Base-by-base conservation (phyloP, 1,284 basidiomycete genomes). In the Ustilago tritici region DNA sequence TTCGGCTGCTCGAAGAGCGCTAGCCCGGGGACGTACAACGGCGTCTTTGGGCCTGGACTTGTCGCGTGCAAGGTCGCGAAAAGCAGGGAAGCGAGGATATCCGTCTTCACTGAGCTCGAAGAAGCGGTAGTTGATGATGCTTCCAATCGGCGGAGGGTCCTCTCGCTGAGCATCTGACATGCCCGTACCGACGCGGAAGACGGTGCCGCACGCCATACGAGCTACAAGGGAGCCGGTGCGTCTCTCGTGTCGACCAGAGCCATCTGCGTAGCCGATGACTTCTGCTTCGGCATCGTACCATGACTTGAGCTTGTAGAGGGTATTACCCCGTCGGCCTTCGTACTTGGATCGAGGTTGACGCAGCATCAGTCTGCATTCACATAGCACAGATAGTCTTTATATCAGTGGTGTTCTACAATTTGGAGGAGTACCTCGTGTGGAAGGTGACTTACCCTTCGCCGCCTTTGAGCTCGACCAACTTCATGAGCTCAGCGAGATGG, bases 231-330 rank as follows among this genome's bases (percentile, higher is more conserved):
- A 88, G 15, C 91, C 91, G 1, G 88, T 89, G 28, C 87, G 85
- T 12, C 89, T 90, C 49, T 87, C 86, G 79, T 91, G 87, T 75
- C 88, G 89, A 8, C 90, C 90, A 28, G 90, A 90, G 9, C 91
- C 91, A 14, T 88, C 86, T 15, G 88, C 88, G 78, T 92, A 89
- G 0, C 90, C 90, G 7, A 88, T 89, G 4, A 92, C 90, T 46
- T 89, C 83, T 8, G 91, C 91, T 80, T 92, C 91, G 6, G 90
- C 91, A 74, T 92, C 91, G 78, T 90, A 90, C 84, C 91, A 91
- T 1, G 90, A 90, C 89, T 92, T 92, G 84, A 91, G 88, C 82
- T 92, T 92, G 56, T 90, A 86, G 5, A 92, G 85, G 2, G 89
- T 89, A 2, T 82, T 86, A 1, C 90, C 90, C 36, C 91, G 88